Evolutionary conservation across 306 rosid genomes (phyloP), one percentile per base, ranked within the genome.

Genomic region (Vigna radiata): DNA sequence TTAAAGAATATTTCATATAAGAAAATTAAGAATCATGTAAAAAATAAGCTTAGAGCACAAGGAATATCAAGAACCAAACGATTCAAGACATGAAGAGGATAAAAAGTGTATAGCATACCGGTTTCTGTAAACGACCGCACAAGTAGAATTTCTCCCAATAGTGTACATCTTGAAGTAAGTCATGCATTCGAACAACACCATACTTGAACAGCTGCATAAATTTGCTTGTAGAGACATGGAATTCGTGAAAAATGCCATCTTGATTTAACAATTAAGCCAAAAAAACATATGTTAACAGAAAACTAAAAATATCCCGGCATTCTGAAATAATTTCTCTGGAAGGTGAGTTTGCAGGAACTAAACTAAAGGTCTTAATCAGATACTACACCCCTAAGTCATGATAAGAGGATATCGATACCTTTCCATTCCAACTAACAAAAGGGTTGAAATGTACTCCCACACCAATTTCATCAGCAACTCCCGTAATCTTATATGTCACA

Each of bases 391-490:
- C 50, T 54, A n/a, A 79, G 25, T 61, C 59, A 75, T 54, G 18
- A 76, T 43, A 43, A 43, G 48, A 11, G 43, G 71, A 41, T 46
- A 59, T 21, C 39, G 67, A 65, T 86, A 95, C 97, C 97, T 92
- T 95, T 63, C 90, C 84, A 36, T 88, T 82, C 97, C 96, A 95
- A 37, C 76, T 82, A 72, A 90, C 95, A 79, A 88, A 92, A 74
- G 98, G 96, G 82, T 95, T 95, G 87, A 95, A 95, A 77, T 95
- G 96, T 71, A 92, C 97, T 67, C 98, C 98, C 21, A 90, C 93
- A 4, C 98, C 98, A 77, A 95, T 77, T 75, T 48, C 75, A 83
- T 92, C 96, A 12, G 97, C 96, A 83, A 92, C 90, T 52, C 53
- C 79, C 1, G 97, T 90, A 78, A 92, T 86, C 97, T 94, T 79